Evolutionary conservation across 2,329 filamentous ascomycete species (phyloP), one percentile per base, ranked within the genome.

Genomic region (Phialophora expanda): DNA sequence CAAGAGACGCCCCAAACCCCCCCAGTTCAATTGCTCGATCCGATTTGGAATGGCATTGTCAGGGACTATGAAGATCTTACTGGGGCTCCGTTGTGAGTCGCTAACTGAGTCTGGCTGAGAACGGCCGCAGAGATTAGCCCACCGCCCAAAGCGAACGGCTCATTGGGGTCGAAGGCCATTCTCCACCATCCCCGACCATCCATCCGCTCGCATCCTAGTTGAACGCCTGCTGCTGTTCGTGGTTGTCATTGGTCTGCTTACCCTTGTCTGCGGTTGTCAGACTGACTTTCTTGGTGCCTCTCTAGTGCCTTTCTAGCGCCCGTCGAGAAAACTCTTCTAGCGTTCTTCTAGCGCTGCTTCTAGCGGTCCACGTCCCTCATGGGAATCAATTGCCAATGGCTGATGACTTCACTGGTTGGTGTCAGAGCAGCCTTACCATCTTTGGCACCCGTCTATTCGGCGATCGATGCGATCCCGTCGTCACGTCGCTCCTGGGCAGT

Each of bases 281-380:
- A 53, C 58, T 61, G 58, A 61, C 46, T 53, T 53, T 61, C 20
- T 51, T 61, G 38, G 58, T 34, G 58, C 5, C 58, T 38, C 32
- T 61, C 44, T 48, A 34, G 38, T 20, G 56, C 28, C n/a, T 4
- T 50, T 59, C 56, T 34, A 59, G 56, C 44, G 46, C 6, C 56
- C 20, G 48, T 59, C 32, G 46, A 22, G 51, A 57, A 57, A 57
- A 57, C n/a, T 54, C 51, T 62, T 56, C 60, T 62, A 62, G 60
- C 50, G 50, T 22, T 1, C 24, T 62, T 62, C 60, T 62, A 55
- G 50, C 56, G 44, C n/a, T 3, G 38, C 38, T 60, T 32, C 56
- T 60, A 60, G 56, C 51, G 60, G 8, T 24, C 17, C 8, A 41
- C 24, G n/a, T 34, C 38, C 38, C n/a, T 26, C 38, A 4, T 28